Percentiles rank a stretch among this genome's conserved stretches.
phyloP scores from a whole-genome alignment of 345 rosid species.

The Passiflora organensis region DNA sequence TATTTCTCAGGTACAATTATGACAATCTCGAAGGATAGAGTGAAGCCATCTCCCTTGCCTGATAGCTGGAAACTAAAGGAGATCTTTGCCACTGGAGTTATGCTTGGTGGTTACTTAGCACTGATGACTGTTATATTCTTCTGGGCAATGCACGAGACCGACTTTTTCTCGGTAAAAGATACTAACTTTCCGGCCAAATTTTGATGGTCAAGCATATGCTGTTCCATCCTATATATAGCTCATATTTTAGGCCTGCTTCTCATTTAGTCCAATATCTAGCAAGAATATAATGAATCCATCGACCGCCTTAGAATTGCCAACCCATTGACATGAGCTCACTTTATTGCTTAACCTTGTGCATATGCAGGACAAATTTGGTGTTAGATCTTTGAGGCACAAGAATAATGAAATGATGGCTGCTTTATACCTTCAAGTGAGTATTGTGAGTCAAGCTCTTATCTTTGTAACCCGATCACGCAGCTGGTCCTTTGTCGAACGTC shows the following conservation, averaged over 20 bases:
- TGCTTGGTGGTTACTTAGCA: slow-evolving; percentile 30
- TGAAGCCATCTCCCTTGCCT: slow-evolving; percentile 30
- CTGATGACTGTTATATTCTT: slow-evolving; percentile 27
- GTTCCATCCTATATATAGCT: too few species aligned
- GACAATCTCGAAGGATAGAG: slow-evolving; percentile 34
- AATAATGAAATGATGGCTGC: slow-evolving; percentile 22
- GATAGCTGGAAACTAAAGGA: slow-evolving; percentile 32
- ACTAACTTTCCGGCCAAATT: background rate
- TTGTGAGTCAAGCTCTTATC: slow-evolving; percentile 29
- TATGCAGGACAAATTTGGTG: slow-evolving; percentile 24
- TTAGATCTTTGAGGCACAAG: background rate
- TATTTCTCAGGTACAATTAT: slow-evolving; percentile 23
- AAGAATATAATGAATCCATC: too few species aligned
- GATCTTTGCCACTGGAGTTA: slow-evolving; percentile 28
- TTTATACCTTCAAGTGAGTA: slow-evolving; percentile 33
- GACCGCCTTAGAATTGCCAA: too few species aligned
- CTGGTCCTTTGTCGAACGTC: slow-evolving; percentile 30
- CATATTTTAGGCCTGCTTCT: background rate
- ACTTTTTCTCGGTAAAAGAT: slow-evolving; percentile 21
- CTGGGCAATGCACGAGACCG: slow-evolving; percentile 22
- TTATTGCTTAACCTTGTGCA: background rate
- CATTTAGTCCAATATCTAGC: too few species aligned
- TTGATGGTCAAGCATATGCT: too few species aligned
- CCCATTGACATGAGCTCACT: too few species aligned
- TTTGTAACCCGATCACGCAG: slow-evolving; percentile 33